Percentiles rank a stretch among this genome's conserved stretches.
These are phyloP conservation scores for Myotisia sp. DNA, from an alignment of 2,329 filamentous ascomycete species.

Conservation along the genomic window DNA sequence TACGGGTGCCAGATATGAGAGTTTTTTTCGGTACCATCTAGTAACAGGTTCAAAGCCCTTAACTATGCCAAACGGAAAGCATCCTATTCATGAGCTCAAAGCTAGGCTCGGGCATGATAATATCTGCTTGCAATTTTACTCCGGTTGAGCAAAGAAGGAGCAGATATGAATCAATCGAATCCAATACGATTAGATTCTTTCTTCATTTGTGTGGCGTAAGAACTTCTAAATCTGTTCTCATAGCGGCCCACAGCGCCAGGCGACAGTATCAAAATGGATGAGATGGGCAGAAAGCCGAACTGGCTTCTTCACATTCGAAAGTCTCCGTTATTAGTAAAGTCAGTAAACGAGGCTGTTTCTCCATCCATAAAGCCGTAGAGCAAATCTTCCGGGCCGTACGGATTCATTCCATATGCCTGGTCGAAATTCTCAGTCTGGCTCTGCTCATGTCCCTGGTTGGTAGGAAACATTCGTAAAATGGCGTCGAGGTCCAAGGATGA, in stretches of 20 bases:
- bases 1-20: too few relatives aligned
- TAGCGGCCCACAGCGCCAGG: background rate
- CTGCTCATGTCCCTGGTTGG: conserved; percentile 5
- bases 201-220: background rate
- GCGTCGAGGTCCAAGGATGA: conserved; percentile 12
- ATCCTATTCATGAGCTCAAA: background rate
- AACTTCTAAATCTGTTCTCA: background rate
- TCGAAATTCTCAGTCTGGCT: conserved; percentile 9
- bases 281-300: background rate
- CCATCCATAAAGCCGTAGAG: conserved; percentile 14
- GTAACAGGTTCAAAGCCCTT: background rate
- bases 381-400: conserved; percentile 11
- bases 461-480: conserved; percentile 13
- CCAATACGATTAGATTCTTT: background rate
- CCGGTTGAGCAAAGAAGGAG: conserved; percentile 34
- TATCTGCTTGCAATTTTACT: conserved; percentile 26
- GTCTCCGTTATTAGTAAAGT: conserved; percentile 10
- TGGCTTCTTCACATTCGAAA: conserved; percentile 8
- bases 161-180: background rate
- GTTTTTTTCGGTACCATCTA: too few relatives aligned
- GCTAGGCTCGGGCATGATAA: background rate
- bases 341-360: conserved; percentile 10
- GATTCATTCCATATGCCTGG: conserved; percentile 5
- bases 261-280: background rate
- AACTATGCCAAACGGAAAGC: background rate